Base-by-base conservation (phyloP, 73 alveolate species). In the Loxodes magnus region DNA sequence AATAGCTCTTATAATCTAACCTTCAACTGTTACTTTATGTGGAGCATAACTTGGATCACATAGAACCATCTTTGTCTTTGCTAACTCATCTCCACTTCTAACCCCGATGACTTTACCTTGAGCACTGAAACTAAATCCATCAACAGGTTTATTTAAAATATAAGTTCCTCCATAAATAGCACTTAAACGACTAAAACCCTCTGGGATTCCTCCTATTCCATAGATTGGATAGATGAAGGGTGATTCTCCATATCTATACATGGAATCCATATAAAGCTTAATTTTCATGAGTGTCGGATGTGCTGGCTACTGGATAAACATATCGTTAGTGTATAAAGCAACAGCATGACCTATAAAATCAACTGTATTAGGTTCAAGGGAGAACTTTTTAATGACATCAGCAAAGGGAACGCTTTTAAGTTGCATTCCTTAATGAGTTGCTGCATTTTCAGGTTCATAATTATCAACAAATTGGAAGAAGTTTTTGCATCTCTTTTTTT, bases 301-400 rank as follows among this genome's bases (percentile, higher is more conserved):
- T 24, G 17, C 17, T 6, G 49, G 49, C 49, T 5, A 15, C 14
- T 36, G 49, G 4, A 3, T 6, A 36, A 15, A 36, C 49, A 21
- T 36, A 24, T 24, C 15, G 49, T 4, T 24, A 36, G 14, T 2
- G 49, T 36, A 79, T 73, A 93, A 69, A 5, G 98, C 98, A 36
- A 93, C 92, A 5, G 99, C 97, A 63, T 93, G 99, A n/a, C 99
- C 99, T 16, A 93, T 49, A 74, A 93, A 93, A 79, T 93, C 99
- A 36, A 89, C 65, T 53, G 99, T 93, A 62, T 89, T 82, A 31
- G 77, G 82, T 58, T 93, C 97, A 16, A 93, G 71, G 35, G 82
- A 85, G 58, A 68, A 84, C 65, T 82, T 79, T 30, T 64, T 79
- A 35, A 73, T 27, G 20, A 52, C 38, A 46, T 74, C 57, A 54